A percentile compares a stretch with the other conserved stretches of the same genome.
phyloP scores from a whole-genome alignment of 441 rosid species.

The Syzygium syzygioides region DNA sequence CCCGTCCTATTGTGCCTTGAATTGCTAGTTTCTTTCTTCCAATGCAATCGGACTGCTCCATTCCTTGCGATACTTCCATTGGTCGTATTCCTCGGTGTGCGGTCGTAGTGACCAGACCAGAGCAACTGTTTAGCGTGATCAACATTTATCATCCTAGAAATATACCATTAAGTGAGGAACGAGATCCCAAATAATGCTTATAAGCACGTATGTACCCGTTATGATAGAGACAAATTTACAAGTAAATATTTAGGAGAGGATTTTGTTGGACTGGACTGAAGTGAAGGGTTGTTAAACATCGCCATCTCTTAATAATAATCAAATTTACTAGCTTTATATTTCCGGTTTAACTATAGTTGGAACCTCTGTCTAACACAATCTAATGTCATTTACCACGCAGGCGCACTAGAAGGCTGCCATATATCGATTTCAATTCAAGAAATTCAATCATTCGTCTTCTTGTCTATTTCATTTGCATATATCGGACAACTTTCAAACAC shows the following conservation, averaged over 20 bases:
- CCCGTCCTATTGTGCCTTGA: background rate
- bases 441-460: background rate
- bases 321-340: background rate
- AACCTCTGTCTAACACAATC: no score
- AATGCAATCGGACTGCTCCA: background rate
- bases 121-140: background rate
- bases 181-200: background rate
- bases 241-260: background rate
- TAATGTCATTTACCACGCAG: background rate
- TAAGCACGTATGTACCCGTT: background rate
- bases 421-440: background rate
- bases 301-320: background rate
- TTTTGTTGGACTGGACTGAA: background rate
- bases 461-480: background rate
- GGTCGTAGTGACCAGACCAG: background rate
- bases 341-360: no score
- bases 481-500: background rate
- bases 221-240: background rate
- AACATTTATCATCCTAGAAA: background rate
- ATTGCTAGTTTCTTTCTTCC: background rate
- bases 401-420: background rate
- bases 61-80: background rate
- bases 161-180: background rate
- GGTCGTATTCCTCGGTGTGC: background rate
- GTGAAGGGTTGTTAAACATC: background rate